Conservation (phyloP, 352 stramenopile species). For the Phytophthora syringae region DNA sequence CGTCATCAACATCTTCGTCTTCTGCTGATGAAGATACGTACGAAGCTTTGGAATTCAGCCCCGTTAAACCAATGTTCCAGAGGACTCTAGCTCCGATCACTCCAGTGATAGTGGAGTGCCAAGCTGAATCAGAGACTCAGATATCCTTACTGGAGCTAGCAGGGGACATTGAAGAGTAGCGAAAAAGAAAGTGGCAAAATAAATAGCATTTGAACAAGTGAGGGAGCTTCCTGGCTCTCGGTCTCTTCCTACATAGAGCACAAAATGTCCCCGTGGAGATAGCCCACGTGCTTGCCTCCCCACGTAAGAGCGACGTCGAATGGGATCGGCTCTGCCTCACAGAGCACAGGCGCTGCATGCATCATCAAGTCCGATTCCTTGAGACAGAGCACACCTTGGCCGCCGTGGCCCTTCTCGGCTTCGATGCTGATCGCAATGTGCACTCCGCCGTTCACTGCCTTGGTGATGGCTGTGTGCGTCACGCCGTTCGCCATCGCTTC, state of each 20-base stretch:
- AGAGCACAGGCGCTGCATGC: constrained; percentile 48
- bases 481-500: constrained; percentile 63
- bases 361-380: constrained; percentile 60
- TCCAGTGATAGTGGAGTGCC: constrained; percentile 1
- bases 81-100: not conserved
- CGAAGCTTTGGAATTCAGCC: constrained; percentile 25
- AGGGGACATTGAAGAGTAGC: constrained; percentile 11
- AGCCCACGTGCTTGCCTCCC: constrained; percentile 71
- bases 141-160: constrained; percentile 69
- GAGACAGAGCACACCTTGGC: constrained; percentile 74
- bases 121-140: constrained; percentile 14
- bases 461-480: constrained; percentile 72
- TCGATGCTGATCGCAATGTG: constrained; percentile 79
- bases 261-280: constrained; percentile 55
- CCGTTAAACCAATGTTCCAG: constrained; percentile 6
- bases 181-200: constrained; percentile 9
- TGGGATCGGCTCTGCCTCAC: constrained; percentile 54
- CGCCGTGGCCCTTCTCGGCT: constrained; percentile 60
- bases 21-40: constrained; percentile 27
- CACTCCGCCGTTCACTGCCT: constrained; percentile 70
- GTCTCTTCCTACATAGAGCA: constrained; percentile 42
- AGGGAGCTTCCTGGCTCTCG: constrained; percentile 8
- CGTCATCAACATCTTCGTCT: constrained; percentile 42
- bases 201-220: constrained; percentile 25
- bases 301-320: constrained; percentile 79